These are phyloP conservation scores for Flaveria trinervia DNA, from an alignment of 129 eudicot species.

Conservation along the genomic window DNA sequence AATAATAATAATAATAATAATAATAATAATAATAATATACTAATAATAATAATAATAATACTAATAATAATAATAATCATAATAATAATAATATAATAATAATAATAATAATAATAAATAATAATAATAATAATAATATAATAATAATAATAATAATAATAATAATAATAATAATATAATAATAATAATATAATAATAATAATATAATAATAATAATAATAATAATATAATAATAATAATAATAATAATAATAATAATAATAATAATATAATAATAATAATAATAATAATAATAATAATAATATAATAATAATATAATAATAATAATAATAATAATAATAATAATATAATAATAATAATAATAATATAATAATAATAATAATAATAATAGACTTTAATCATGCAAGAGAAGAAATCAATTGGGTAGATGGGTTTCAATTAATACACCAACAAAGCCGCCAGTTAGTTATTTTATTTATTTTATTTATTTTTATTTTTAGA, in stretches of 20 bases:
- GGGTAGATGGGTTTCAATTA: not conserved
- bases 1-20: not conserved
- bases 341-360: not conserved
- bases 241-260: not conserved
- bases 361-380: too few relatives aligned
- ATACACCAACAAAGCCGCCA: conserved; percentile 5
- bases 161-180: not conserved
- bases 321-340: not conserved
- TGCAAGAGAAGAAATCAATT: not conserved
- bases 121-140: not conserved
- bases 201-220: not conserved
- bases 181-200: not conserved
- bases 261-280: not conserved
- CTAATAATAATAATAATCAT: not conserved
- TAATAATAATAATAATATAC: too few relatives aligned
- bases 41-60: too few relatives aligned
- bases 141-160: not conserved
- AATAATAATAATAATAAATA: too few relatives aligned
- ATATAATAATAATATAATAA: too few relatives aligned
- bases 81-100: not conserved
- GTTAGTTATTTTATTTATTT: not conserved
- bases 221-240: not conserved
- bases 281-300: not conserved
- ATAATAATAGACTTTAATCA: not conserved
- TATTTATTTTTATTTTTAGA: not conserved